Percentiles rank a stretch among this genome's conserved stretches.
phyloP scores from a whole-genome alignment of 2,329 filamentous ascomycete species.

The Colletotrichum horii region DNA sequence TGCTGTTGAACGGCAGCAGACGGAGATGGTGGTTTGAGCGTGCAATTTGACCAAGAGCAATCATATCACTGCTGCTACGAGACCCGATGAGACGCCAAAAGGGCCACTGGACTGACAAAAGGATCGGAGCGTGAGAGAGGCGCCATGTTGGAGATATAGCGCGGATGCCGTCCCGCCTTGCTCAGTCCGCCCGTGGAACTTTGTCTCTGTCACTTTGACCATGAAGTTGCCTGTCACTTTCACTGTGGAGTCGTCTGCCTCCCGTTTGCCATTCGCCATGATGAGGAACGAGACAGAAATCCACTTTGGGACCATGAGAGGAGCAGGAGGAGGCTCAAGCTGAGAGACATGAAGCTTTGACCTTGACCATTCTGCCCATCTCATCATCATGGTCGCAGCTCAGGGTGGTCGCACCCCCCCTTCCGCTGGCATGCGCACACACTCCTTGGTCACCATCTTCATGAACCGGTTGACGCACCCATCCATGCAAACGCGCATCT shows the following conservation, averaged over 20 bases:
- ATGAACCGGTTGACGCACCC: neutral
- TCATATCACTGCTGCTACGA: no score
- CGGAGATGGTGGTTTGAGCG: neutral
- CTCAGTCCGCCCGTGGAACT: neutral
- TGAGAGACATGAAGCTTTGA: neutral
- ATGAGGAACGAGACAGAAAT: neutral
- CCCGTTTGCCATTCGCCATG: neutral
- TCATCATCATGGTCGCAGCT: neutral
- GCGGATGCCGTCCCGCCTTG: neutral
- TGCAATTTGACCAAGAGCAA: neutral
- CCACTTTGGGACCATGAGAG: neutral
- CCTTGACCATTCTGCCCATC: neutral
- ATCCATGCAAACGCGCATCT: neutral
- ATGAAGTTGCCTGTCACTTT: neutral
- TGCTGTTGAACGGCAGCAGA: neutral
- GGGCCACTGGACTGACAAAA: neutral
- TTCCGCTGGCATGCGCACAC: neutral
- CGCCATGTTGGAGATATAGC: neutral
- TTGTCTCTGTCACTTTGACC: neutral
- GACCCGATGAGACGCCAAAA: neutral
- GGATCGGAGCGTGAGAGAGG: neutral
- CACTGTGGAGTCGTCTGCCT: neutral
- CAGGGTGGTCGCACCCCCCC: neutral
- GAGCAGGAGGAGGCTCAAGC: neutral
- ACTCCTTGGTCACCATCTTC: neutral